Base-by-base conservation (phyloP, 768 basidiomycete species). In the Boletus bicolor region DNA sequence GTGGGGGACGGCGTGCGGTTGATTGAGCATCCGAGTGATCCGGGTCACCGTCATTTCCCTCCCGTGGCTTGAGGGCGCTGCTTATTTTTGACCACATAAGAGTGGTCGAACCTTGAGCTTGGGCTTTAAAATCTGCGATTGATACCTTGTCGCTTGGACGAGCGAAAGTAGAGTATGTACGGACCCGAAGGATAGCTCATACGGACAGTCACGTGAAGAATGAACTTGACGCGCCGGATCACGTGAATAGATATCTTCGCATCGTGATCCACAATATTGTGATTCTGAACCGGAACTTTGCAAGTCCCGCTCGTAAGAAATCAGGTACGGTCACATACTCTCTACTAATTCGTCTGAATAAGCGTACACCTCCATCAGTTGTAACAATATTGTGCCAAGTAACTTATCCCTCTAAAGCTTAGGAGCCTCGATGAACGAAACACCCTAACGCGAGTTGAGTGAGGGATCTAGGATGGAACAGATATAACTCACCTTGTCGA, bases 51-150 rank as follows among this genome's bases (percentile, higher is more conserved):
- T 67, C 62, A 30, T 53, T 51, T 42, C 57, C 65, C 11, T 71
- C 67, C 53, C 74, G 72, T 53, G 70, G 68, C 65, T 80, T 86
- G 58, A 86, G 75, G 50, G 77, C 81, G 62, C 75, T 78, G 65
- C 78, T 82, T 41, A 86, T 64, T 68, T 81, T 86, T 5, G 84
- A 79, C 84, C 84, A 86, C 83, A 86, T 85, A 0, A 21, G 28
- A 14, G 58, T 36, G 46, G 46, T 49, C 44, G 41, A 49, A 44
- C 5, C n/a, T 56, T 43, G 50, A 44, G 35, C 30, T 39, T 36
- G 52, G 44, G 8, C 42, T 21, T 42, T 32, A 24, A 19, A 45
- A 32, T 12, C 10, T 32, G 30, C 12, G 19, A n/a, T 19, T 30
- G 30, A 34, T 35, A 21, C 19, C 30, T 34, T 47, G 32, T 15